phyloP scores from a whole-genome alignment of 2,329 filamentous ascomycete genomes.

The Aureobasidium leucospermi region DNA sequence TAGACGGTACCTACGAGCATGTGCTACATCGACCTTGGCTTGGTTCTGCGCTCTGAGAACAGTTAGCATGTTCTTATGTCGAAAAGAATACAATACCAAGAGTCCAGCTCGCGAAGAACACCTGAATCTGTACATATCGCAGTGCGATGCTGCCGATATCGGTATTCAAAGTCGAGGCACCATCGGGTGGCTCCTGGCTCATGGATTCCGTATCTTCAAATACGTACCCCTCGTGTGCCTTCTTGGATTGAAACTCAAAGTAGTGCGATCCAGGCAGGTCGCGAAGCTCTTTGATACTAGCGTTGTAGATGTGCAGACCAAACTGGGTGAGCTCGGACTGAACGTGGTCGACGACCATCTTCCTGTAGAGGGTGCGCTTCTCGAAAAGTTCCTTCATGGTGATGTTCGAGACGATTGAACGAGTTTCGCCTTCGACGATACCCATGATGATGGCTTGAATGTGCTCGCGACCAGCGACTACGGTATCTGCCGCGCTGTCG shows the following conservation, averaged over 20 bases:
- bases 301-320: slow-evolving; percentile 59
- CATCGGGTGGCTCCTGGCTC: no score
- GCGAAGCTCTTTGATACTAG: slow-evolving; percentile 80
- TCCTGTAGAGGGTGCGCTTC: slow-evolving; percentile 69
- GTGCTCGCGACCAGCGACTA: slow-evolving; percentile 50
- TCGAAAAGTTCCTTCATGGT: slow-evolving; percentile 90
- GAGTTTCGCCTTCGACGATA: slow-evolving; percentile 82
- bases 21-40: slow-evolving; percentile 56
- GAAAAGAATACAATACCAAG: no score
- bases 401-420: slow-evolving; percentile 77
- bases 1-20: slow-evolving; percentile 32
- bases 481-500: background rate
- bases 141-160: no score
- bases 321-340: slow-evolving; percentile 75
- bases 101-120: no score
- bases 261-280: slow-evolving; percentile 77
- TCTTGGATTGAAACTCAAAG: slow-evolving; percentile 72
- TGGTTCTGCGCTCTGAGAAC: slow-evolving; percentile 59
- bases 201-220: no score
- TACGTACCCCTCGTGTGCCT: slow-evolving; percentile 64
- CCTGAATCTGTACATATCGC: no score
- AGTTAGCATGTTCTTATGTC: no score
- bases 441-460: slow-evolving; percentile 82
- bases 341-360: slow-evolving; percentile 56
- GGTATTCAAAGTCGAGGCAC: no score